Conservation (phyloP, 495 filamentous ascomycete species). For the Xylaria flabelliformis region DNA sequence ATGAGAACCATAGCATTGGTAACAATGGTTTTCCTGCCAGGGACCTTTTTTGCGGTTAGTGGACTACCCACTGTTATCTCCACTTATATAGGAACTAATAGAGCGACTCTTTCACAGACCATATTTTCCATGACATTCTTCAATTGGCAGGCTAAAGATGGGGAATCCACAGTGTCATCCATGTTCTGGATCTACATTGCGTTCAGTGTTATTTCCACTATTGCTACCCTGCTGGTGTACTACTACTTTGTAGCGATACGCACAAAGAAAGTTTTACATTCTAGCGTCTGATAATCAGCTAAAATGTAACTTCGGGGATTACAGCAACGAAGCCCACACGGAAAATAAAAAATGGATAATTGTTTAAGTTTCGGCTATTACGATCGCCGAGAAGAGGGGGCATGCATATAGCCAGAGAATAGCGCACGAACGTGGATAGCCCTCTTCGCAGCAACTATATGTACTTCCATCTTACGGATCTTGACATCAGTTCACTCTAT, state of each 20-base stretch:
- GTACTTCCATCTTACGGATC: too few relatives aligned
- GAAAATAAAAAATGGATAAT: too few relatives aligned
- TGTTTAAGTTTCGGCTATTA: too few relatives aligned
- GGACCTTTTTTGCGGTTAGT: constrained; percentile 44
- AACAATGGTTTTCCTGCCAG: constrained; percentile 52
- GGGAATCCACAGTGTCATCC: constrained; percentile 16
- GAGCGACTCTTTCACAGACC: constrained; percentile 9
- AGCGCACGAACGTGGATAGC: too few relatives aligned
- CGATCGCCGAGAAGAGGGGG: too few relatives aligned
- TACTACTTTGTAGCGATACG: constrained; percentile 16
- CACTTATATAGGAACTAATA: neutral
- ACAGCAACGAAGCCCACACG: too few relatives aligned
- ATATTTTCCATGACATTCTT: constrained; percentile 35
- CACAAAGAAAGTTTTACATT: neutral
- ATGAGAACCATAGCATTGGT: constrained; percentile 44
- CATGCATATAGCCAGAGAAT: too few relatives aligned
- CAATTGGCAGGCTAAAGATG: constrained; percentile 23
- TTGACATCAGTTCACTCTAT: too few relatives aligned
- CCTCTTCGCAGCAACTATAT: too few relatives aligned
- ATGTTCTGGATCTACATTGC: constrained; percentile 31
- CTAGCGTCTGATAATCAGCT: neutral
- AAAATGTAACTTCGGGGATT: too few relatives aligned
- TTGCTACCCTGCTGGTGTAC: constrained; percentile 11
- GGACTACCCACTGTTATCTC: neutral
- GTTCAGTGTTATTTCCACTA: constrained; percentile 18